Percentiles rank a stretch among this genome's conserved stretches.
Evolutionary conservation across 208 protist genomes (phyloP).

Genomic region (Borovskyia barvae): DNA sequence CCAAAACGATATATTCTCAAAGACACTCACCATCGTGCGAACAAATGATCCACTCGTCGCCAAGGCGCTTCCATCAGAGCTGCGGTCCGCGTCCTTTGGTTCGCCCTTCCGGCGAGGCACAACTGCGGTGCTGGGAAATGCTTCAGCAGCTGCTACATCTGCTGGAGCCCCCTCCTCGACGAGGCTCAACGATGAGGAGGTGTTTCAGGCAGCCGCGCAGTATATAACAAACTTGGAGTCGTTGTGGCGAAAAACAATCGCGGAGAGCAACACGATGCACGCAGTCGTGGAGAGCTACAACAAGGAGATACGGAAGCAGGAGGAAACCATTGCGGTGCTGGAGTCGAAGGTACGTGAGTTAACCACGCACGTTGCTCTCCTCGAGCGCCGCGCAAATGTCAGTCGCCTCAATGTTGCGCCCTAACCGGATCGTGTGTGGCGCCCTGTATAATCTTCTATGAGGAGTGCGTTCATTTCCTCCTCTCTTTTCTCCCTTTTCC

Average conservation of each 20-base stretch:
- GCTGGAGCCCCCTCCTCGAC: not conserved
- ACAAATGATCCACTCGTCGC: slow-evolving; percentile 26
- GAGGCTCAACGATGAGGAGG: slow-evolving; percentile 38
- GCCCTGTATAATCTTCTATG: no score
- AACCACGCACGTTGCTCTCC: slow-evolving; percentile 28
- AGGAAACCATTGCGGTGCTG: slow-evolving; percentile 36
- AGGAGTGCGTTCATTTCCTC: not conserved
- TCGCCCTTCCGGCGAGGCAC: not conserved
- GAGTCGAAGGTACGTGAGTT: slow-evolving; percentile 41
- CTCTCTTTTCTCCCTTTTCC: no score
- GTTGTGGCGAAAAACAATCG: slow-evolving; percentile 44
- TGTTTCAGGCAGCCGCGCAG: slow-evolving; percentile 50
- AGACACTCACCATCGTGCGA: slow-evolving; percentile 42
- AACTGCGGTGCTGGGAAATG: not conserved
- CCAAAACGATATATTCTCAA: slow-evolving; percentile 28
- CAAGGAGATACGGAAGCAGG: slow-evolving; percentile 34
- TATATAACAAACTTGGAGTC: slow-evolving; percentile 70
- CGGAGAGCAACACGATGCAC: slow-evolving; percentile 44
- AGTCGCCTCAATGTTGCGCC: no score
- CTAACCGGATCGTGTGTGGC: no score
- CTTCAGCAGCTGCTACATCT: not conserved
- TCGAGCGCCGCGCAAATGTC: slow-evolving; percentile 32
- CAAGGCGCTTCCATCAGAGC: slow-evolving; percentile 29
- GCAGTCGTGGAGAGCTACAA: slow-evolving; percentile 26
- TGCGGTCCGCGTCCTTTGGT: not conserved